phyloP scores from a whole-genome alignment of 768 basidiomycete species.

The Pleurotus citrinopileatus region DNA sequence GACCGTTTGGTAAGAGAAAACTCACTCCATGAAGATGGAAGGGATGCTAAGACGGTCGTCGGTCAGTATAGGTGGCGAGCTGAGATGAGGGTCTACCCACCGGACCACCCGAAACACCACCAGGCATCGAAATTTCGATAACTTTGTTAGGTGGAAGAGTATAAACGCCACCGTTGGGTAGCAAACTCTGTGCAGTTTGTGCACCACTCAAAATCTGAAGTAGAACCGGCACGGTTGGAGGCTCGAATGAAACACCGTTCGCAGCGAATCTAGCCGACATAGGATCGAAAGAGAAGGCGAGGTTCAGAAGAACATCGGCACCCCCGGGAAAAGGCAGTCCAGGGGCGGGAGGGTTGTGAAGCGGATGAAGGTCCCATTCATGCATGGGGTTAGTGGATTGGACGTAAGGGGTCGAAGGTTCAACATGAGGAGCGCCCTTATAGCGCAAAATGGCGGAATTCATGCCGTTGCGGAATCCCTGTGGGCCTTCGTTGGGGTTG shows the following conservation, averaged over 20 bases:
- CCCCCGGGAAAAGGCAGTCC: constrained; percentile 31
- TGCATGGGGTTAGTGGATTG: constrained; percentile 23
- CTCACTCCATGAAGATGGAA: constrained; percentile 31
- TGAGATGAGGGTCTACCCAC: constrained; percentile 12
- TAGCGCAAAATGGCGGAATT: constrained; percentile 55
- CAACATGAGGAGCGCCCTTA: constrained; percentile 36
- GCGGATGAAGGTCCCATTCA: constrained; percentile 39
- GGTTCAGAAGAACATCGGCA: constrained; percentile 38
- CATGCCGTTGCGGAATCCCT: constrained; percentile 32
- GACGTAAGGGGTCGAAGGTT: constrained; percentile 36
- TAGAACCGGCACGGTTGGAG: constrained; percentile 43
- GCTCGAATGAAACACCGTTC: constrained; percentile 27
- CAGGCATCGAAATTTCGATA: constrained; percentile 45
- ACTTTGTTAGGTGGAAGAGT: constrained; percentile 40
- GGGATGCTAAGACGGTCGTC: constrained; percentile 18
- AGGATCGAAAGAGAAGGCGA: constrained; percentile 23
- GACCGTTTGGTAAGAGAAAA: not conserved
- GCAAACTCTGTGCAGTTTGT: constrained; percentile 34
- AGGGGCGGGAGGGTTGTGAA: constrained; percentile 25
- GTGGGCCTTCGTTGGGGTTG: constrained; percentile 21
- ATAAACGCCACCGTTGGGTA: constrained; percentile 39
- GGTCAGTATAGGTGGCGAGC: not conserved
- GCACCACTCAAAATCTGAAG: constrained; percentile 49
- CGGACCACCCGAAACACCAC: constrained; percentile 29
- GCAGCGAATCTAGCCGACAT: constrained; percentile 19